Base-by-base conservation (phyloP, 495 filamentous ascomycete genomes). In the Annulohypoxylon stygium region DNA sequence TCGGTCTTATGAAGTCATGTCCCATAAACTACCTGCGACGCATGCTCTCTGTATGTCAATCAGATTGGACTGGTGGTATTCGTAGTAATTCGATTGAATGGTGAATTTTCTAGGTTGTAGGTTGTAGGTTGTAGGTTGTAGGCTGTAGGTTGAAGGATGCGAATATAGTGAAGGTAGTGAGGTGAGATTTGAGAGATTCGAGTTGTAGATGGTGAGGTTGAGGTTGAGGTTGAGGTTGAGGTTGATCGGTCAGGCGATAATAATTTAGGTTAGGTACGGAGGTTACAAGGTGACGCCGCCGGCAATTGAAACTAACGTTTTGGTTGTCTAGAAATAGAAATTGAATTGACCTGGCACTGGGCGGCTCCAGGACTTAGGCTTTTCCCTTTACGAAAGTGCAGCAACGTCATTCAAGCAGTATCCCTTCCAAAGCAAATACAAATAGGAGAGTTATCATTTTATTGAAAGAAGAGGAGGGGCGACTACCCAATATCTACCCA, bases 291-390 rank as follows among this genome's bases (percentile, higher is more conserved):
- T 75, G 72, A 75, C 67, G 72, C 57, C 48, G 53, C 50, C 72
- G 67, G 72, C 58, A 75, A 70, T 64, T 75, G 59, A 51, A 62
- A 54, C 64, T 67, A 70, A 61, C 33, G 65, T 62, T 73, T 54
- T 54, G 25, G 47, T 65, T 20, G 58, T 66, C 71, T 57, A 75
- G 67, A 75, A 75, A 70, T 75, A 73, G 70, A 73, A 53, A 45
- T 30, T 14, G 30, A 53, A 45, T 30, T 30, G 30, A 50, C n/a
- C 62, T 70, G 20, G 20, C 20, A 23, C 20, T 23, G 67, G 71
- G 71, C 71, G 71, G 67, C 67, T 75, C 66, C 36, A 33, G 62
- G 47, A 50, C 55, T 69, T 54, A 57, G 61, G 55, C 71, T 61
- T 69, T 74, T 61, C 71, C 66, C 57, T 67, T 67, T 74, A 61